Conservation (phyloP, 2,329 filamentous ascomycete genomes). For the Cadophora luteo-olivacea region DNA sequence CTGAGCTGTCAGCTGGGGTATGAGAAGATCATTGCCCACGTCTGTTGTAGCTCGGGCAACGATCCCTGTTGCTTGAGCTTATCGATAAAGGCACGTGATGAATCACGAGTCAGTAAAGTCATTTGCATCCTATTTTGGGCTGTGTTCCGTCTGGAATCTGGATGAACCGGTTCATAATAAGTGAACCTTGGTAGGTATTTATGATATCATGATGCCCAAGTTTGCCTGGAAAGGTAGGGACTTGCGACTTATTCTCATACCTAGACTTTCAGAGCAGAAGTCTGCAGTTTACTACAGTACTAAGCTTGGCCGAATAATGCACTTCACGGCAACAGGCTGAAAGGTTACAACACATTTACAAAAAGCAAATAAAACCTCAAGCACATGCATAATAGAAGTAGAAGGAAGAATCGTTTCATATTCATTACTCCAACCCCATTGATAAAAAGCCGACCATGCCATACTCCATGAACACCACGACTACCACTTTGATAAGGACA, state of each 20-base stretch:
- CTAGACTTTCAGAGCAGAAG: too few relatives aligned
- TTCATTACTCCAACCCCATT: conserved; percentile 24
- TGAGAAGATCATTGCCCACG: background rate
- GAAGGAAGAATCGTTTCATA: conserved; percentile 23
- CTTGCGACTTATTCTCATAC: too few relatives aligned
- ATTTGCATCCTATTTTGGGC: background rate
- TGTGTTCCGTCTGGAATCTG: background rate
- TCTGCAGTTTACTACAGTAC: background rate
- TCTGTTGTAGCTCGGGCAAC: background rate
- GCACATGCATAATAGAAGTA: too few relatives aligned
- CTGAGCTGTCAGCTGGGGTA: background rate
- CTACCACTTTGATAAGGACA: background rate
- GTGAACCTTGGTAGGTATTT: too few relatives aligned
- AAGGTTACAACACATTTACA: background rate
- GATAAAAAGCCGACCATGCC: background rate
- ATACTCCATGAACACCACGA: conserved; percentile 13
- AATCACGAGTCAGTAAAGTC: background rate
- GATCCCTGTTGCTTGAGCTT: background rate
- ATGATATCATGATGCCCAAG: too few relatives aligned
- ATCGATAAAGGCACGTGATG: background rate
- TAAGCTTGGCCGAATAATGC: conserved; percentile 14
- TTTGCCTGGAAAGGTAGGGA: too few relatives aligned
- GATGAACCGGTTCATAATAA: too few relatives aligned
- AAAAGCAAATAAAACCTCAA: background rate
- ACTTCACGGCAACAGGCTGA: conserved; percentile 6